Conservation (phyloP, 1,284 basidiomycete genomes). For the Cutaneotrichosporon sp. region DNA sequence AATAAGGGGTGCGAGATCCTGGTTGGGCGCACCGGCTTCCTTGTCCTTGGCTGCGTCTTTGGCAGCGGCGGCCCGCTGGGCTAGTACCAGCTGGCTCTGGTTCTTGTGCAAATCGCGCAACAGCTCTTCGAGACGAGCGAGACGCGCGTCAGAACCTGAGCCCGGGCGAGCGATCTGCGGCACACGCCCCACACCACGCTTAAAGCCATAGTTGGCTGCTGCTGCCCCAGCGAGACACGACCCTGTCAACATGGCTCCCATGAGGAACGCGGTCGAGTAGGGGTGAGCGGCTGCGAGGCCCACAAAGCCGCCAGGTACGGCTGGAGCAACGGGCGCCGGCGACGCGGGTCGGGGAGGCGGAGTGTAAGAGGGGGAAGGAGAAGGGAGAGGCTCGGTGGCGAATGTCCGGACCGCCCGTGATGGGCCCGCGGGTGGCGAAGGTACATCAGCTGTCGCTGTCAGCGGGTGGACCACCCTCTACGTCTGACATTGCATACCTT, state of each 20-base stretch:
- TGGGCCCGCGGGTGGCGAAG: background rate
- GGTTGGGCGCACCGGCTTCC: background rate
- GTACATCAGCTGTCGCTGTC: background rate
- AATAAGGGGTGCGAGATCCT: background rate
- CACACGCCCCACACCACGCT: background rate
- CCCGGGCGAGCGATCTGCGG: background rate
- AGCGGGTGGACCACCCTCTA: background rate
- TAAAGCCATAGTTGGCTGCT: constrained; percentile 8
- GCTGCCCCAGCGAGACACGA: constrained; percentile 13
- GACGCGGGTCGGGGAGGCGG: background rate
- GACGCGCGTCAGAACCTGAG: constrained; percentile 10
- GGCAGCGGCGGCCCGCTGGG: background rate
- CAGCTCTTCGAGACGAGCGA: constrained; percentile 5
- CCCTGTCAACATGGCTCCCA: constrained; percentile 18
- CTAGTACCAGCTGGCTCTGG: background rate
- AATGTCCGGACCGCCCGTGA: background rate
- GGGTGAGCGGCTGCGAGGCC: constrained; percentile 19
- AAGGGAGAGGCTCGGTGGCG: constrained; percentile 1
- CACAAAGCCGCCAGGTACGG: constrained; percentile 10
- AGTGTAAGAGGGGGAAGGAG: background rate
- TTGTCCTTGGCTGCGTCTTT: background rate
- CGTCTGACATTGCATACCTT: background rate
- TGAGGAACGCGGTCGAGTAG: constrained; percentile 24
- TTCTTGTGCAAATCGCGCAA: constrained; percentile 4
- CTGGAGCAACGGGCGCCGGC: background rate